A percentile compares a stretch with the other conserved stretches of the same genome.
Evolutionary conservation across 495 filamentous ascomycete genomes (phyloP).

Genomic region (Xylaria sp.): DNA sequence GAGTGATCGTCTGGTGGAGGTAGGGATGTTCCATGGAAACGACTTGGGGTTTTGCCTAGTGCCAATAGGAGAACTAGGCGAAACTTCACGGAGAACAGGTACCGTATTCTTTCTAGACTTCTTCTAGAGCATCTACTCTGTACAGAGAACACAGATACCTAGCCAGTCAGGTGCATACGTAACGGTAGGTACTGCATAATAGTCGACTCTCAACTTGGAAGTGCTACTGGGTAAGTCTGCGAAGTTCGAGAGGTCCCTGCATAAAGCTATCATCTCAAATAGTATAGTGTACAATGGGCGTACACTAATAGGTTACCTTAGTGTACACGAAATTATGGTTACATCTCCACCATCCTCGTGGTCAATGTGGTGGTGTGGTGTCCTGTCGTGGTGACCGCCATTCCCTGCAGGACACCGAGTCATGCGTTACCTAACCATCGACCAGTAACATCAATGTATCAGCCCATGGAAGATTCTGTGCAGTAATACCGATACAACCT

Average conservation of each 20-base stretch:
- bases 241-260: constrained; percentile 21
- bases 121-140: too few species aligned
- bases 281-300: neutral
- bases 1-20: constrained; percentile 17
- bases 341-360: constrained; percentile 26
- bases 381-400: constrained; percentile 24
- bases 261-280: constrained; percentile 24
- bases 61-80: neutral
- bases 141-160: neutral
- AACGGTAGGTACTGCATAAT: constrained; percentile 7
- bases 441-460: constrained; percentile 12
- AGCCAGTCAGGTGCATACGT: neutral
- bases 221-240: too few species aligned
- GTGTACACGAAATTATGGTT: constrained; percentile 5
- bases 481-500: constrained; percentile 18
- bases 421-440: constrained; percentile 20
- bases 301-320: constrained; percentile 19
- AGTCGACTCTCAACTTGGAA: constrained; percentile 8
- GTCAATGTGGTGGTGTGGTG: constrained; percentile 6
- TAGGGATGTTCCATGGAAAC: constrained; percentile 18
- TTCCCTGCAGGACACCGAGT: constrained; percentile 29
- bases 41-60: neutral
- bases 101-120: neutral
- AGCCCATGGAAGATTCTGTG: constrained; percentile 22
- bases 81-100: neutral